Percentiles rank a stretch among this genome's conserved stretches.
These are phyloP conservation scores for Dendrothele bispora DNA, from an alignment of 768 basidiomycete species.

Conservation along the genomic window DNA sequence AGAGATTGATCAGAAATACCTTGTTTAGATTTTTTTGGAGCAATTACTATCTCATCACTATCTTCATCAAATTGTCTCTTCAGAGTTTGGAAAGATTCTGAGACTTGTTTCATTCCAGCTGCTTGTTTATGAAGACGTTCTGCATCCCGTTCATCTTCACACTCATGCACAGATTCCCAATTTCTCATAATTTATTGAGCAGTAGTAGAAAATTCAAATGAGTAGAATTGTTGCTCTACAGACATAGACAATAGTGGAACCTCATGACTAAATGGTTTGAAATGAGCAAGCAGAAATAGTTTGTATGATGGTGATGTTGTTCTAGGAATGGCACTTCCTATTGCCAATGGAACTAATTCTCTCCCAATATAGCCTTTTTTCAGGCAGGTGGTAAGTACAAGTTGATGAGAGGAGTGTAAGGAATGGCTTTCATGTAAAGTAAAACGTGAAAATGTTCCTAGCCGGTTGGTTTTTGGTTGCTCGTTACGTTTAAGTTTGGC, in stretches of 20 bases:
- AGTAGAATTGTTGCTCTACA: background rate
- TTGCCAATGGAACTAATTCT: background rate
- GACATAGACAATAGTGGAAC: background rate
- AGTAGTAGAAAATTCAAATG: no score
- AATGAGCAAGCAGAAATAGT: constrained; percentile 20
- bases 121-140: constrained; percentile 19
- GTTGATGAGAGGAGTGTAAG: constrained; percentile 10
- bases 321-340: background rate
- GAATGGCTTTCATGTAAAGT: constrained; percentile 4
- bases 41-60: no score
- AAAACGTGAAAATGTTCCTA: background rate
- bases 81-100: no score
- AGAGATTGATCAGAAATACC: no score
- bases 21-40: no score
- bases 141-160: constrained; percentile 33
- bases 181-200: constrained; percentile 28
- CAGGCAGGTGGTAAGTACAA: constrained; percentile 12
- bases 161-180: constrained; percentile 34
- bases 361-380: constrained; percentile 1
- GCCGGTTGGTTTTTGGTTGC: constrained; percentile 1
- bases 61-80: no score
- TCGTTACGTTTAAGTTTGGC: background rate
- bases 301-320: constrained; percentile 1
- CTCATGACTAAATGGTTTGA: constrained; percentile 14
- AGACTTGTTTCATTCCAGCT: no score